Conservation (phyloP, 2,329 filamentous ascomycete genomes). For the Phyllosticta capitalensis region DNA sequence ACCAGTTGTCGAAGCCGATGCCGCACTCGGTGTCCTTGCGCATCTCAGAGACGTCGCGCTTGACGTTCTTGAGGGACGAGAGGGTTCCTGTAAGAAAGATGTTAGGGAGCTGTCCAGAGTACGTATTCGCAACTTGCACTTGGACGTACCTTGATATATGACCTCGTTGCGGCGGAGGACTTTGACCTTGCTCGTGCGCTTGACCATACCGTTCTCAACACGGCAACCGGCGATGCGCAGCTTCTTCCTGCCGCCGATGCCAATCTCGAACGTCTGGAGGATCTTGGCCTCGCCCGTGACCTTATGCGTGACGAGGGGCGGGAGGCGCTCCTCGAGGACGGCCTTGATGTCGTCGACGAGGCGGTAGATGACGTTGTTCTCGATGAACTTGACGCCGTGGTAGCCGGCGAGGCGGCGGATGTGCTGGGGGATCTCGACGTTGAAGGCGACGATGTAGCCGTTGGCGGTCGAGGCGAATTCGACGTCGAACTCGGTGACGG, state of each 20-base stretch:
- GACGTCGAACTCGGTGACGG: slow-evolving; percentile 76
- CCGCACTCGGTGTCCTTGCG: slow-evolving; percentile 91
- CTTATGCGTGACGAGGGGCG: slow-evolving; percentile 55
- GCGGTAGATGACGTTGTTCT: slow-evolving; percentile 81
- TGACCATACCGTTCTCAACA: slow-evolving; percentile 70
- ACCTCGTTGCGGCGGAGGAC: slow-evolving; percentile 60
- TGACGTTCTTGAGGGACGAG: slow-evolving; percentile 76
- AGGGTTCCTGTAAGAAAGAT: slow-evolving; percentile 52
- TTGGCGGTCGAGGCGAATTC: slow-evolving; percentile 73
- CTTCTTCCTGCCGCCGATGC: slow-evolving; percentile 58
- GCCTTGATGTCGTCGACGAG: slow-evolving; percentile 63
- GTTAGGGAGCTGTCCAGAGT: neutral
- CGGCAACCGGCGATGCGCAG: slow-evolving; percentile 79
- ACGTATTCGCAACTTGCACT: too few species aligned
- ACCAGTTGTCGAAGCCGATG: slow-evolving; percentile 72
- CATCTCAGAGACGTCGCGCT: slow-evolving; percentile 85
- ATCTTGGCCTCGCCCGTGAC: slow-evolving; percentile 87
- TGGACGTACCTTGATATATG: slow-evolving; percentile 68
- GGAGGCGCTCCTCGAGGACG: slow-evolving; percentile 59
- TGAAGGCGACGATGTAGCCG: slow-evolving; percentile 79
- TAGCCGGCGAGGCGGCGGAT: slow-evolving; percentile 62
- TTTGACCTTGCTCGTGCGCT: slow-evolving; percentile 53
- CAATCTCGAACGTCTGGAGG: slow-evolving; percentile 73
- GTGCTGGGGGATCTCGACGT: slow-evolving; percentile 56
- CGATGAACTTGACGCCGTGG: slow-evolving; percentile 65